Evolutionary conservation across 2,329 filamentous ascomycete genomes (phyloP).

Genomic region (Neopestalotiopsis rosae): DNA sequence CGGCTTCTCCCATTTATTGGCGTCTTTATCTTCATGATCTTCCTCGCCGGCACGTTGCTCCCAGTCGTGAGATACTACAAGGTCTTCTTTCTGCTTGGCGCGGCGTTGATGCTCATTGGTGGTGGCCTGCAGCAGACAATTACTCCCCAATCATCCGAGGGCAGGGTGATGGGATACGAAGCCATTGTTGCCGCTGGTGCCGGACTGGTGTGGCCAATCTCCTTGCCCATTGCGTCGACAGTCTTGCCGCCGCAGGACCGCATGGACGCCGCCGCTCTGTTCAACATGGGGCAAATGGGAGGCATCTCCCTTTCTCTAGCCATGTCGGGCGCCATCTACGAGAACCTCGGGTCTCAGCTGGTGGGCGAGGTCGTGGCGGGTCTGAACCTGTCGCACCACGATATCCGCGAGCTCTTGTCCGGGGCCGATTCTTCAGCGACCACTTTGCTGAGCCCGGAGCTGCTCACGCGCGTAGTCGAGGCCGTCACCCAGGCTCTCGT

Average conservation of each 20-base stretch:
- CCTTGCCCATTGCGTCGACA: constrained; percentile 35
- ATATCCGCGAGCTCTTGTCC: constrained; percentile 34
- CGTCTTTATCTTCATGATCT: constrained; percentile 62
- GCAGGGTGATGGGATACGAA: constrained; percentile 36
- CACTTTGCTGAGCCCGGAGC: constrained; percentile 23
- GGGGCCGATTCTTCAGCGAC: constrained; percentile 33
- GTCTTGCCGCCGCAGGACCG: constrained; percentile 32
- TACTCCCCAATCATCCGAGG: constrained; percentile 28
- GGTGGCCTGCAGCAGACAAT: constrained; percentile 34
- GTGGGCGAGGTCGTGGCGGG: constrained; percentile 26
- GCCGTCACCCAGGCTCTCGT: constrained; percentile 33
- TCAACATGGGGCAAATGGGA: constrained; percentile 40
- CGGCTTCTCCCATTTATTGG: constrained; percentile 42
- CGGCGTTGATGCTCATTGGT: constrained; percentile 31
- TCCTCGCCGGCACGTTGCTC: constrained; percentile 55
- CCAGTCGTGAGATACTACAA: constrained; percentile 44
- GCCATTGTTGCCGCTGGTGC: constrained; percentile 38
- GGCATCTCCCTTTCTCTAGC: constrained; percentile 33
- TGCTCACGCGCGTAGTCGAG: constrained; percentile 25
- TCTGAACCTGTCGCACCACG: constrained; percentile 26
- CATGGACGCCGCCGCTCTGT: constrained; percentile 37
- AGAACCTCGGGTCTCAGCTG: constrained; percentile 35
- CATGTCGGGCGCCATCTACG: constrained; percentile 36
- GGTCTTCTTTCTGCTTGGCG: constrained; percentile 36
- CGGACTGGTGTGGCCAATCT: constrained; percentile 38